phyloP scores from a whole-genome alignment of 1,284 basidiomycete genomes.

The Naganishia albida region DNA sequence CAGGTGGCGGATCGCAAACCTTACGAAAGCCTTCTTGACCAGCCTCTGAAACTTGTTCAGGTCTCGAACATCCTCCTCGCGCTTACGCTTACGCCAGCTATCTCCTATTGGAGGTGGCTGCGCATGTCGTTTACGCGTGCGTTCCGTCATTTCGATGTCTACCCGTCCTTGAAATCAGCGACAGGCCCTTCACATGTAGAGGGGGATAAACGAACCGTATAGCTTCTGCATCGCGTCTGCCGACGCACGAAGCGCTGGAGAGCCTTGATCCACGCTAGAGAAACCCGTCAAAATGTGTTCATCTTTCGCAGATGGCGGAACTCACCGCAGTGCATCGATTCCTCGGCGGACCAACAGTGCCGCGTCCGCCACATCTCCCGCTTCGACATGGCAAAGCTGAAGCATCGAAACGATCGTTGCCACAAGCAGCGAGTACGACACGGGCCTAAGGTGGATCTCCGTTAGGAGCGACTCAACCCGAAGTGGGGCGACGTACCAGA shows the following conservation, averaged over 20 bases:
- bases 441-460: background rate
- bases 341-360: constrained; percentile 20
- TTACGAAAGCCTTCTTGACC: constrained; percentile 25
- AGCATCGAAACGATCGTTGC: constrained; percentile 25
- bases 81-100: constrained; percentile 22
- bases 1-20: too few relatives aligned
- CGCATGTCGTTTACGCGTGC: constrained; percentile 16
- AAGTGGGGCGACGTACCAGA: constrained; percentile 2
- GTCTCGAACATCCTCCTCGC: constrained; percentile 17
- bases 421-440: constrained; percentile 21
- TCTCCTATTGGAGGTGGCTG: constrained; percentile 20
- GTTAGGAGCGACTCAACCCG: background rate
- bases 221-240: constrained; percentile 22
- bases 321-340: constrained; percentile 21
- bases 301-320: background rate
- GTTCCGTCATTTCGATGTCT: constrained; percentile 22
- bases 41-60: constrained; percentile 26
- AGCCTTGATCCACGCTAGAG: constrained; percentile 14
- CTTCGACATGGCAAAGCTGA: constrained; percentile 17
- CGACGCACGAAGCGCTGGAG: constrained; percentile 11
- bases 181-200: background rate
- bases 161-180: background rate
- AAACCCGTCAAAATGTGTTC: background rate
- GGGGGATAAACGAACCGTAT: constrained; percentile 2
- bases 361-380: constrained; percentile 20